Conservation (phyloP, 2,329 filamentous ascomycete species). For the Cadophora sp. region DNA sequence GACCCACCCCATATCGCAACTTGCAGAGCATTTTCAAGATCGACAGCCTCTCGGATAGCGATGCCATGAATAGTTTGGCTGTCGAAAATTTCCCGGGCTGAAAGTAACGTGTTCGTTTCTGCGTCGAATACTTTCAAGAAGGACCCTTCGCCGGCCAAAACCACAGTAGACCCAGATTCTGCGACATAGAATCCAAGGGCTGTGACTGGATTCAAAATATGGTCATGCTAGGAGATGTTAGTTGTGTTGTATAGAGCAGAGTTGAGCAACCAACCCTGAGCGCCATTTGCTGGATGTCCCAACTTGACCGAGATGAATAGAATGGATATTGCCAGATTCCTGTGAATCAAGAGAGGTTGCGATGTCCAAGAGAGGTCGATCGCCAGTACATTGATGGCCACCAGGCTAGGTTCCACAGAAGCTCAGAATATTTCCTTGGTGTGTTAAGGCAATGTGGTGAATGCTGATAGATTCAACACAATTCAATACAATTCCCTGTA, state of each 20-base stretch:
- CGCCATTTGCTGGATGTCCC: constrained; percentile 28
- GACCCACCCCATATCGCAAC: constrained; percentile 76
- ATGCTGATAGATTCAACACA: neutral
- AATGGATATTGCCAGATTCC: neutral
- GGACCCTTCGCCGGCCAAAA: constrained; percentile 67
- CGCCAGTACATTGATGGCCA: neutral
- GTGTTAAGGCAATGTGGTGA: neutral
- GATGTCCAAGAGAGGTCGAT: neutral
- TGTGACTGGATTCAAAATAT: constrained; percentile 59
- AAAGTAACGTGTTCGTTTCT: constrained; percentile 47
- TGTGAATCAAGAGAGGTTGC: neutral
- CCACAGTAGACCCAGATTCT: constrained; percentile 46
- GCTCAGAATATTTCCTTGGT: neutral
- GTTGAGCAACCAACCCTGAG: constrained; percentile 31
- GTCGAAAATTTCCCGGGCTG: constrained; percentile 61
- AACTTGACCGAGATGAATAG: neutral
- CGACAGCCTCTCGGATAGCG: constrained; percentile 47
- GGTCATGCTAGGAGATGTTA: constrained; percentile 40
- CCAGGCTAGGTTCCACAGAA: neutral
- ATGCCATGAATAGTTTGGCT: constrained; percentile 80
- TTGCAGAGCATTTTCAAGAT: constrained; percentile 33
- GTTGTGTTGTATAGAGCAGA: neutral
- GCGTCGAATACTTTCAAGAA: constrained; percentile 59
- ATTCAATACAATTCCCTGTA: neutral
- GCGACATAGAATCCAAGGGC: constrained; percentile 60